Evolutionary conservation across 805 yeast species (phyloP), one percentile per base, ranked within the genome.

Genomic region (Isabelozyma pseudorhagii): DNA sequence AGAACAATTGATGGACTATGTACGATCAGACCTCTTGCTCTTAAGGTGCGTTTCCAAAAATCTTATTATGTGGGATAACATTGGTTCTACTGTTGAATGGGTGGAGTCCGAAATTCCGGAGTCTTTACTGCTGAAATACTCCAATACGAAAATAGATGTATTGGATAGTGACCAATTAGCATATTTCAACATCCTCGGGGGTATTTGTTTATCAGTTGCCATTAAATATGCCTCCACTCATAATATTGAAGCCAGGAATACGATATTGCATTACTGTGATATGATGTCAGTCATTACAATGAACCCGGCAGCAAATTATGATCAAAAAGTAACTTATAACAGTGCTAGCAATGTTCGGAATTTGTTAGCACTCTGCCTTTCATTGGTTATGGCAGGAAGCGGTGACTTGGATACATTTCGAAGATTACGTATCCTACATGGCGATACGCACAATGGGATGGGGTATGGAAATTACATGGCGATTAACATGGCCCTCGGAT

Each of bases 381-480:
- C 97, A 0, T 73, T 89, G 27, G 77, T 91, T 0, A 87, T 90
- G 88, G 92, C 96, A 1, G 97, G 97, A 1, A 82, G 91, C 13
- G 98, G 99, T 1, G 97, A 94, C 62, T 67, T 92, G 47, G 87
- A 83, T 42, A 80, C 84, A 0, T 79, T 94, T 55, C 77, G 92
- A 57, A 75, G 97, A 46, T 71, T 89, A 41, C 75, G 96, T 51
- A 77, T 79, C 25, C 68, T 89, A 31, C 91, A 88, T 61, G 88
- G 86, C 17, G 74, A 78, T 10, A 77, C 80, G 0, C 72, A 71
- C 28, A 69, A 65, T 38, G 75, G 59, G 39, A 67, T 73, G 42
- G 73, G 75, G 8, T 90, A 80, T 63, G 94, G 96, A 0, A 81
- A 83, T 51, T 88, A 81, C 59, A 82, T 87, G 83, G 88, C 92